phyloP scores from a whole-genome alignment of 768 basidiomycete genomes.

The Phlebiopsis gigantea region DNA sequence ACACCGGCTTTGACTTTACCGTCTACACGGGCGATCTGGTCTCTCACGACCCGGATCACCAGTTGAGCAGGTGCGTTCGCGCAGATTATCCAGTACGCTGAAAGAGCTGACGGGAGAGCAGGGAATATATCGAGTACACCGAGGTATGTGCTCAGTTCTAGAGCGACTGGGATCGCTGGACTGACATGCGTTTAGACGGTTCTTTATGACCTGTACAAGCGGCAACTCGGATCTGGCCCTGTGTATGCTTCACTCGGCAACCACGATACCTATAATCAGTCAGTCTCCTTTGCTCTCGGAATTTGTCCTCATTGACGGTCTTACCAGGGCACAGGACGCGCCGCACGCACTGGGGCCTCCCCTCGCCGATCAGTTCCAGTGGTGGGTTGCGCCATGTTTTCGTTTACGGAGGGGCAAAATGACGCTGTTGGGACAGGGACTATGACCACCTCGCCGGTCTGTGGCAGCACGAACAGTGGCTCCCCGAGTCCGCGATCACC shows the following conservation, averaged over 20 bases:
- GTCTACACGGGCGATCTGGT: conserved; percentile 73
- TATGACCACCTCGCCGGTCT: conserved; percentile 70
- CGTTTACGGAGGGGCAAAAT: not conserved
- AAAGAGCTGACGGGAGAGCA: conserved; percentile 21
- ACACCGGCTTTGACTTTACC: conserved; percentile 57
- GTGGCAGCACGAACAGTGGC: conserved; percentile 70
- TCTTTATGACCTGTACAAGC: conserved; percentile 62
- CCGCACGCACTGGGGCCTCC: conserved; percentile 49
- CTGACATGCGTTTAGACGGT: conserved; percentile 38
- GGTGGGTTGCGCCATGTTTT: conserved; percentile 32
- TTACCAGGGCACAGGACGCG: conserved; percentile 51
- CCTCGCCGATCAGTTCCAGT: conserved; percentile 59
- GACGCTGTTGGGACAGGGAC: conserved; percentile 42
- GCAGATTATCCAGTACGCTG: too few relatives aligned
- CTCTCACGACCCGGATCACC: conserved; percentile 63
- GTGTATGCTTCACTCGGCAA: conserved; percentile 74
- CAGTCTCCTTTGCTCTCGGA: conserved; percentile 16
- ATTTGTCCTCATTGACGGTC: not conserved
- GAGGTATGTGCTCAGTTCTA: conserved; percentile 40
- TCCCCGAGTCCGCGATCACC: conserved; percentile 49
- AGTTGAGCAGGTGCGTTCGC: conserved; percentile 48
- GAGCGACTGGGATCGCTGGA: not conserved
- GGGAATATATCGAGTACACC: conserved; percentile 54
- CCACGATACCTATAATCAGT: conserved; percentile 72
- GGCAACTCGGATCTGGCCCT: conserved; percentile 58